Base-by-base conservation (phyloP, 2,329 filamentous ascomycete species). In the Diaporthe helianthi region DNA sequence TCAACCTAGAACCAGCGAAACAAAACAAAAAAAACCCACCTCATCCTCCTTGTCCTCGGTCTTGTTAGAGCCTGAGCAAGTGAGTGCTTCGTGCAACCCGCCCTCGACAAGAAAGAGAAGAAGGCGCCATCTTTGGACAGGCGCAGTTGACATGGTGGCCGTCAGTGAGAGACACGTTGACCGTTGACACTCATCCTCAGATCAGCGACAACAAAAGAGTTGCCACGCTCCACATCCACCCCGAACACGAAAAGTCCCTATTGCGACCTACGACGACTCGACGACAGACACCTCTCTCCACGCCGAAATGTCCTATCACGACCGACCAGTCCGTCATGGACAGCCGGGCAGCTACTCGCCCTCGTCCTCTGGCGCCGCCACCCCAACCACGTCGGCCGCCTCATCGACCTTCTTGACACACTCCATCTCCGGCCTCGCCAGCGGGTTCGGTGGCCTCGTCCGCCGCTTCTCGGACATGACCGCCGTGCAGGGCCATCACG, bases 391-490 rank as follows among this genome's bases (percentile, higher is more conserved):
- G 55, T 75, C 76, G 17, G 71, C 73, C 31, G 67, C 69, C 58
- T 75, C 75, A 6, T 78, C 78, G 10, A 69, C 69, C 55, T 77
- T 75, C 58, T 72, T 79, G 31, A 70, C 78, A 22, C 75, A 73
- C 24, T 78, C 78, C 31, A 73, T 81, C 41, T 79, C 79, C 55
- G 76, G 73, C 29, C 73, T 81, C 26, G 79, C 78, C 67, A 76
- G 73, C 71, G 83, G 86, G 79, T 85, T 83, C 75, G 88, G 88
- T 41, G 90, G 90, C 22, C 83, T 93, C 64, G 87, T 93, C 72
- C 87, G 91, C 44, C 89, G 91, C 71, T 87, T 93, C 74, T 89
- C 84, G 13, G 85, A 87, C 47, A 67, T 78, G 78, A 69, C 75
- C 77, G 71, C 73, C 74, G 65, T 41, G 19, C 66, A 65, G 31